Conservation (phyloP, 306 rosid species). For the Sicyos edulis region DNA sequence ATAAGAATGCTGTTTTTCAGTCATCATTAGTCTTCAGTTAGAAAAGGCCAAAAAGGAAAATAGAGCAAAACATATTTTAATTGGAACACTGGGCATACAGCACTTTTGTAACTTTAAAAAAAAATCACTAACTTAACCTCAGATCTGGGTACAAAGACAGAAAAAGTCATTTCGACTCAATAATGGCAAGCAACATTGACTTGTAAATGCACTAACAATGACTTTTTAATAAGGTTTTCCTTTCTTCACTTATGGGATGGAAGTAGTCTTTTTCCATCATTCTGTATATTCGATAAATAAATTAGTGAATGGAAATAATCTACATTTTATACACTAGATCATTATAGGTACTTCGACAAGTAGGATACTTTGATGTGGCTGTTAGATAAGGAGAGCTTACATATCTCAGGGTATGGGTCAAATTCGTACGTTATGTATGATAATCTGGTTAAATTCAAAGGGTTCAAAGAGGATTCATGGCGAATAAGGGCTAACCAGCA, state of each 20-base stretch:
- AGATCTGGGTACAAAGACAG: background rate
- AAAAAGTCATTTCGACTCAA: background rate
- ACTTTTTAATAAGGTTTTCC: background rate
- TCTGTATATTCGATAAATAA: background rate
- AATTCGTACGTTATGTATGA: too few species aligned
- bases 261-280: background rate
- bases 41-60: conserved; percentile 3
- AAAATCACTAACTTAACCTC: background rate
- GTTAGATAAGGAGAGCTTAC: background rate
- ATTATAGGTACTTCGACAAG: background rate
- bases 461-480: background rate
- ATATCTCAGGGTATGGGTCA: background rate
- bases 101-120: background rate
- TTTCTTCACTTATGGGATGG: background rate
- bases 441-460: too few species aligned
- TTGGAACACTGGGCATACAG: background rate
- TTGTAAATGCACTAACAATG: background rate
- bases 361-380: background rate
- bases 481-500: background rate
- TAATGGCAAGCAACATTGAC: background rate
- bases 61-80: background rate
- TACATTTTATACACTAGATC: conserved; percentile 1
- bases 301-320: background rate
- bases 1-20: background rate
- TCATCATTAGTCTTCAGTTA: background rate